phyloP scores from a whole-genome alignment of 1,284 basidiomycete species.

The Pseudozyma flocculosa region DNA sequence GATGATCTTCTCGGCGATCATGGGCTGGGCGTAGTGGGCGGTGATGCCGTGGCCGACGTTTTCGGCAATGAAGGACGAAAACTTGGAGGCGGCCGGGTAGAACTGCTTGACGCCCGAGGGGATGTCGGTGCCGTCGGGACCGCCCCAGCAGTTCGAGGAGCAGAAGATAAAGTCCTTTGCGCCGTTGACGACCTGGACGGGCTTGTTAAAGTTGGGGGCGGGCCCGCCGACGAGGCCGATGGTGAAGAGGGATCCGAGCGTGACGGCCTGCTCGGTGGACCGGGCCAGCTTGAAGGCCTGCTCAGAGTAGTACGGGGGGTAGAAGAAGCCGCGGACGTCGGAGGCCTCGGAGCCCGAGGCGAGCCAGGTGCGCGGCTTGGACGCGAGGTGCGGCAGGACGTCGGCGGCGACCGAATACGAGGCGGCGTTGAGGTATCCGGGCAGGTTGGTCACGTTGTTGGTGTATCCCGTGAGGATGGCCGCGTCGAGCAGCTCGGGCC shows the following conservation, averaged over 20 bases:
- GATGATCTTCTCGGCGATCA: slow-evolving; percentile 17
- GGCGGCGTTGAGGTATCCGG: slow-evolving; percentile 44
- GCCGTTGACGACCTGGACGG: slow-evolving; percentile 60
- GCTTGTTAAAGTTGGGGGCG: slow-evolving; percentile 52
- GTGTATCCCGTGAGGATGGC: slow-evolving; percentile 58
- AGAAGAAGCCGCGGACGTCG: slow-evolving; percentile 59
- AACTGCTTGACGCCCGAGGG: slow-evolving; percentile 18
- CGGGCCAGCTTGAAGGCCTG: slow-evolving; percentile 38
- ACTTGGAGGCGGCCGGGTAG: slow-evolving; percentile 33
- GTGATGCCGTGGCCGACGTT: slow-evolving; percentile 38
- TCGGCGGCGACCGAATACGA: slow-evolving; percentile 52
- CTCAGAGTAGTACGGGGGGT: slow-evolving; percentile 58
- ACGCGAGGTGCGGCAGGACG: slow-evolving; percentile 24
- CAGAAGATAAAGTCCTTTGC: slow-evolving; percentile 58
- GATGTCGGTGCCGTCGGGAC: slow-evolving; percentile 23
- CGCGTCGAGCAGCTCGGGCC: slow-evolving; percentile 51
- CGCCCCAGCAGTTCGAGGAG: slow-evolving; percentile 50
- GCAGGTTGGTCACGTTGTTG: slow-evolving; percentile 36
- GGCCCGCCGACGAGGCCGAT: slow-evolving; percentile 35
- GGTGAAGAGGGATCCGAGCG: slow-evolving; percentile 56
- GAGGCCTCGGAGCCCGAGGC: slow-evolving; percentile 49
- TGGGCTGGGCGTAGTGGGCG: slow-evolving; percentile 20
- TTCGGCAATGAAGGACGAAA: slow-evolving; percentile 21
- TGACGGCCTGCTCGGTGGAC: slow-evolving; percentile 49
- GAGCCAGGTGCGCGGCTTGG: slow-evolving; percentile 33